These are phyloP conservation scores for Aspergillus sparsus DNA, from an alignment of 495 filamentous ascomycete species.

Conservation along the genomic window DNA sequence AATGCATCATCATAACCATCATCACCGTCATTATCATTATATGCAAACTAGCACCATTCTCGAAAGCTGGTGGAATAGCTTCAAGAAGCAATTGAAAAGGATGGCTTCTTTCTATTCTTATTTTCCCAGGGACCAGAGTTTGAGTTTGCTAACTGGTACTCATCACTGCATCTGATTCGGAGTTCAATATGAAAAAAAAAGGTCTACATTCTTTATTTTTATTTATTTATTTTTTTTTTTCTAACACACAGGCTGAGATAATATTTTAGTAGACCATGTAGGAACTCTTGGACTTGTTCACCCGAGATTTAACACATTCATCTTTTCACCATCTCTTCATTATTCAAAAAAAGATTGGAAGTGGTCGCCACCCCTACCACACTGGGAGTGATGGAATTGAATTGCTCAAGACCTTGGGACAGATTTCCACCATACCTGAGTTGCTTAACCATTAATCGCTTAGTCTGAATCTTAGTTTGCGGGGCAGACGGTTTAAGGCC, in stretches of 20 bases:
- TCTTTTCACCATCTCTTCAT: not conserved
- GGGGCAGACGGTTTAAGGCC: slow-evolving; percentile 13
- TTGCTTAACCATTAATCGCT: not conserved
- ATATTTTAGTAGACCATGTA: not conserved
- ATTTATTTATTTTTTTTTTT: not conserved
- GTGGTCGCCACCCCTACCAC: not conserved
- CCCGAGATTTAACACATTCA: not conserved
- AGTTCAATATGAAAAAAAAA: too few relatives aligned
- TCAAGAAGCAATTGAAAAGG: not conserved
- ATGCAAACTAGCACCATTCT: not conserved
- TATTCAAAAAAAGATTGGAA: not conserved
- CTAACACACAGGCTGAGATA: not conserved
- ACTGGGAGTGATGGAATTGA: too few relatives aligned
- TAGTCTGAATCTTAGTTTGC: slow-evolving; percentile 14
- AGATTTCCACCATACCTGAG: not conserved
- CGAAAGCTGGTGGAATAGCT: not conserved
- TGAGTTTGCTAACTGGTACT: not conserved
- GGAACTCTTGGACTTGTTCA: not conserved
- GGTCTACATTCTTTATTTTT: not conserved
- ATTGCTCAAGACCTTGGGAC: too few relatives aligned
- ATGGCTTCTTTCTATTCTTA: not conserved
- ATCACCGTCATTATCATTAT: not conserved
- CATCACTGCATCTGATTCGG: too few relatives aligned
- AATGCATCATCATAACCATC: not conserved
- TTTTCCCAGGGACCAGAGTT: slow-evolving; percentile 3